Percentiles rank a stretch among this genome's conserved stretches.
These are phyloP conservation scores for Closterium sp. DNA, from an alignment of 139 green algal species.

Conservation along the genomic window DNA sequence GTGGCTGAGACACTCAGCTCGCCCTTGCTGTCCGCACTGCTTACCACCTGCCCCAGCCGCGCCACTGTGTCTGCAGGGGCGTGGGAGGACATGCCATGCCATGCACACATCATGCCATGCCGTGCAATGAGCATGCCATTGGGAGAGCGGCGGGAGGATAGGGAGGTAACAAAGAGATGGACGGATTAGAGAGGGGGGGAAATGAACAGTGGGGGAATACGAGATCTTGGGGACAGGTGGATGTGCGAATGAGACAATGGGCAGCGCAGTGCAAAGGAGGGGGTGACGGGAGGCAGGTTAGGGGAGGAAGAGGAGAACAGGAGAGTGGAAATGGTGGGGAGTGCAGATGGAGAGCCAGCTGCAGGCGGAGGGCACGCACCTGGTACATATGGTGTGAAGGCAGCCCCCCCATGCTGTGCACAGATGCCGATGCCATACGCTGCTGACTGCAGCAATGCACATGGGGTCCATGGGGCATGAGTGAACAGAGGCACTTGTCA, in stretches of 20 bases:
- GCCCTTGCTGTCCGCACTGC: slow-evolving; percentile 33
- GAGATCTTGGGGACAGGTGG: too few relatives aligned
- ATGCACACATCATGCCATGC: too few relatives aligned
- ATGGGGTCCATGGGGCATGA: too few relatives aligned
- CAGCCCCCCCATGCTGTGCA: slow-evolving; percentile 57
- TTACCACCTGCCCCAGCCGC: slow-evolving; percentile 13
- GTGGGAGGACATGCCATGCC: not conserved
- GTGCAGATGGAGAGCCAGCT: too few relatives aligned
- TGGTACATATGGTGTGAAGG: slow-evolving; percentile 58
- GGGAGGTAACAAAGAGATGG: too few relatives aligned
- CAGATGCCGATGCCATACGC: slow-evolving; percentile 88
- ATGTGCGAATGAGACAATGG: too few relatives aligned
- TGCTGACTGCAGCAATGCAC: slow-evolving; percentile 65
- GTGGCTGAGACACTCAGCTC: slow-evolving; percentile 49
- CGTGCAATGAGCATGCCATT: too few relatives aligned
- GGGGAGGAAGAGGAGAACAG: not conserved
- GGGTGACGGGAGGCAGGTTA: too few relatives aligned
- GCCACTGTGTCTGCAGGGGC: slow-evolving; percentile 20
- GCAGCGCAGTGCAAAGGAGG: too few relatives aligned
- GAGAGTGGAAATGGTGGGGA: not conserved
- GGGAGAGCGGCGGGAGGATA: too few relatives aligned
- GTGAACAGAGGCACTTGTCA: too few relatives aligned
- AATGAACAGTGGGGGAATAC: not conserved
- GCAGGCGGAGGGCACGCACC: not conserved
- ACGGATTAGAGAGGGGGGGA: too few relatives aligned